Percentiles rank a stretch among this genome's conserved stretches.
phyloP scores from a whole-genome alignment of 1,284 basidiomycete genomes.

The Meripilus lineatus region DNA sequence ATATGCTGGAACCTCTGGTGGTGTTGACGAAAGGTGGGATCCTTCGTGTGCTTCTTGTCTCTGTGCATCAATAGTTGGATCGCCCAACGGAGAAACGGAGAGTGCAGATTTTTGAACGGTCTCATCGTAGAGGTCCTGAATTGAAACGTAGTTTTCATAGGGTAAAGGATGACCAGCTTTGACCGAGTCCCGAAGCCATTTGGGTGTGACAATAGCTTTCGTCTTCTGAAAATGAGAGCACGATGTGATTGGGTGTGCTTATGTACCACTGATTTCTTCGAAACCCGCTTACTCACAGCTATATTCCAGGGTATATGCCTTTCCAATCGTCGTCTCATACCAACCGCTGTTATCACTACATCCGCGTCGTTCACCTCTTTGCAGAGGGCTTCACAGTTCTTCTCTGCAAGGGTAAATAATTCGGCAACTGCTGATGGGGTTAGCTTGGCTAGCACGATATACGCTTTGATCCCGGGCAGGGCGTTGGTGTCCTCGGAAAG shows the following conservation, averaged over 20 bases:
- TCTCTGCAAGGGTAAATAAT: conserved; percentile 45
- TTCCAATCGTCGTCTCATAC: conserved; percentile 62
- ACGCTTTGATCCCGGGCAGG: conserved; percentile 32
- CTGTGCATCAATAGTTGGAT: no score
- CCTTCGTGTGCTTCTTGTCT: no score
- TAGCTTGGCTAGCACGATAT: conserved; percentile 61
- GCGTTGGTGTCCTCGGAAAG: conserved; percentile 13
- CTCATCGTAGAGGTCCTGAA: conserved; percentile 43
- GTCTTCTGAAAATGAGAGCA: conserved; percentile 37
- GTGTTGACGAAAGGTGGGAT: neutral
- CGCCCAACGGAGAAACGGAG: neutral
- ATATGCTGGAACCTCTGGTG: conserved; percentile 4
- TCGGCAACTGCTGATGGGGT: conserved; percentile 36
- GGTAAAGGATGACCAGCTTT: conserved; percentile 38
- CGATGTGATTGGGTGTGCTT: neutral
- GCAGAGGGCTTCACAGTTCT: conserved; percentile 33
- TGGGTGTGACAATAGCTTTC: conserved; percentile 61
- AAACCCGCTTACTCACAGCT: conserved; percentile 44
- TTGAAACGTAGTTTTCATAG: conserved; percentile 48
- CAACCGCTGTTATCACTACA: conserved; percentile 59
- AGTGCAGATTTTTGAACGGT: conserved; percentile 25
- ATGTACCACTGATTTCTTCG: neutral
- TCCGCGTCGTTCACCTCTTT: conserved; percentile 46
- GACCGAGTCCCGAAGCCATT: conserved; percentile 61
- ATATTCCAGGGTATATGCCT: conserved; percentile 59